A percentile compares a stretch with the other conserved stretches of the same genome.
These are phyloP conservation scores for Epichloe glyceriae DNA, from an alignment of 2,329 filamentous ascomycete genomes.

Conservation along the genomic window DNA sequence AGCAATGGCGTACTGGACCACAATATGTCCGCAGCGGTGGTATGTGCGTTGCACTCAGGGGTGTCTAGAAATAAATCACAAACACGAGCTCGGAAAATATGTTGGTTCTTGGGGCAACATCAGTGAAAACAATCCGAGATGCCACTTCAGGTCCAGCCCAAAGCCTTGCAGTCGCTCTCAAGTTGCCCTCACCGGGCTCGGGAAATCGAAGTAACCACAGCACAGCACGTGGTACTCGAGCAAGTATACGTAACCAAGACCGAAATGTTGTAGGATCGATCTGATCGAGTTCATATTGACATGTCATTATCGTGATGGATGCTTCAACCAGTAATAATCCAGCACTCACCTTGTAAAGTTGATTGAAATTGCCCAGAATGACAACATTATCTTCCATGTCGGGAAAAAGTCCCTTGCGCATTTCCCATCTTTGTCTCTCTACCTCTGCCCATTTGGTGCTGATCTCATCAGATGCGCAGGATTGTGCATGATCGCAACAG, in stretches of 20 bases:
- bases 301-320: neutral
- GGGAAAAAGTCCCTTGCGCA: slow-evolving; percentile 89
- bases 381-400: slow-evolving; percentile 67
- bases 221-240: slow-evolving; percentile 72
- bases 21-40: slow-evolving; percentile 87
- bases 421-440: slow-evolving; percentile 69
- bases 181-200: slow-evolving; percentile 77
- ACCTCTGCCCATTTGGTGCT: slow-evolving; percentile 72
- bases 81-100: slow-evolving; percentile 82
- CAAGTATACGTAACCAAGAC: slow-evolving; percentile 85
- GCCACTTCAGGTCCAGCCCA: slow-evolving; percentile 86
- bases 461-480: slow-evolving; percentile 58
- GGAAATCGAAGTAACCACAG: slow-evolving; percentile 96
- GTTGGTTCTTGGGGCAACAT: slow-evolving; percentile 88
- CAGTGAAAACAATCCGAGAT: slow-evolving; percentile 80
- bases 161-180: slow-evolving; percentile 62
- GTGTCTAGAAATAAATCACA: slow-evolving; percentile 95
- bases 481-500: slow-evolving; percentile 93
- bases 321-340: neutral
- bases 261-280: slow-evolving; percentile 96
- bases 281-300: slow-evolving; percentile 28
- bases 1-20: slow-evolving; percentile 93
- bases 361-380: slow-evolving; percentile 96
- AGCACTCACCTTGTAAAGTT: slow-evolving; percentile 77
- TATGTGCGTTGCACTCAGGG: slow-evolving; percentile 95